Base-by-base conservation (phyloP, 805 yeast genomes). In the Candida insectalens region DNA sequence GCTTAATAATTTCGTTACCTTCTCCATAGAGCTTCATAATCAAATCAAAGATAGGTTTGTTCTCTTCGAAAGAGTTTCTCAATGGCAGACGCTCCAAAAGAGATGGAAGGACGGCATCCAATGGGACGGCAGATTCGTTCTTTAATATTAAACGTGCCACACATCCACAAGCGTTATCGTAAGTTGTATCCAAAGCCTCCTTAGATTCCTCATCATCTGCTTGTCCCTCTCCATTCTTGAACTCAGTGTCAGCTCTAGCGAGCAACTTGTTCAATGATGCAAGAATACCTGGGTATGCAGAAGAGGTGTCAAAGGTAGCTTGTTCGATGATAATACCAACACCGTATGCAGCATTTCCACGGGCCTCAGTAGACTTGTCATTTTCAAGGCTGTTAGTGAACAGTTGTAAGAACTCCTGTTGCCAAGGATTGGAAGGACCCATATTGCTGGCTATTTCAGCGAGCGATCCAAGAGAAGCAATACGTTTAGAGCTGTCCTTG, bases 141-240 rank as follows among this genome's bases (percentile, higher is more conserved):
- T 80, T 78, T 56, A 83, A 63, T 10, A 83, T 72, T 83, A 92
- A 69, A 61, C 98, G 77, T 13, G 95, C 88, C 37, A 88, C 95
- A 71, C 97, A 92, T 29, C 98, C 98, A 58, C 92, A 81, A 4
- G 95, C 95, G 58, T 92, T 92, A 39, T 97, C 96, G 46, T 74
- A 75, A 5, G 94, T 76, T 63, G 95, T 72, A 61, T 79, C 78
- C 47, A 83, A 72, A 39, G 75, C 80, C 44, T 85, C 95, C 50
- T 71, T 71, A 22, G 83, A 68, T 56, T 82, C 89, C 44, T 80
- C 94, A 49, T 77, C 85, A n/a, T n/a, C n/a, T n/a, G n/a, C n/a
- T n/a, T n/a, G n/a, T 41, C 74, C 82, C 36, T 65, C 74, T 36
- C 74, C 79, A 47, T 68, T 67, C 51, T 63, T 67, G 44, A 65